phyloP scores from a whole-genome alignment of 2,329 filamentous ascomycete genomes.

The Teratosphaeria pseudoeucalypti region DNA sequence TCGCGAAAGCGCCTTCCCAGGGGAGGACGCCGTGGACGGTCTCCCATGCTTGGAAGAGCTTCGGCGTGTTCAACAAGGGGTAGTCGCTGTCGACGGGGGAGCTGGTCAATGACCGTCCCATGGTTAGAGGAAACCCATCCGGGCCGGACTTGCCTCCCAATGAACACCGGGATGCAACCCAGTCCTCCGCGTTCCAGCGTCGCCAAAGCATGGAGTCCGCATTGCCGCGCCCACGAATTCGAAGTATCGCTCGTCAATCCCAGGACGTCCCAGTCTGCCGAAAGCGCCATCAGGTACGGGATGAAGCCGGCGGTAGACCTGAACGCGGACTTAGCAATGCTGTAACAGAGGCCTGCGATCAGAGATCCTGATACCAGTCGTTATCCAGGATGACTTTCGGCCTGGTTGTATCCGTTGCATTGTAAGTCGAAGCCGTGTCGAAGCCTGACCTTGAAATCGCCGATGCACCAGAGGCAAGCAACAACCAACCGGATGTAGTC shows the following conservation, averaged over 20 bases:
- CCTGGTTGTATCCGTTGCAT: background rate
- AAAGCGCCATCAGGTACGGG: slow-evolving; percentile 35
- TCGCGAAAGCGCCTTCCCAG: slow-evolving; percentile 38
- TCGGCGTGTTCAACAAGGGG: slow-evolving; percentile 37
- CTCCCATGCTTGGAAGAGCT: slow-evolving; percentile 35
- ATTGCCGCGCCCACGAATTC: slow-evolving; percentile 38
- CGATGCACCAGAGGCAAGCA: background rate
- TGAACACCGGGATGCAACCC: slow-evolving; percentile 39
- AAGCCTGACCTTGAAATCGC: background rate
- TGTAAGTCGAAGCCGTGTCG: background rate
- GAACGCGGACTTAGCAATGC: slow-evolving; percentile 30
- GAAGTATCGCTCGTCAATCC: slow-evolving; percentile 33
- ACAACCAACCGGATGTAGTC: background rate
- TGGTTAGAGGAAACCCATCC: background rate
- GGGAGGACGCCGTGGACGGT: slow-evolving; percentile 34
- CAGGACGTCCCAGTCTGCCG: slow-evolving; percentile 36
- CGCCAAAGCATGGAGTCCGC: slow-evolving; percentile 37
- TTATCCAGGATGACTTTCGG: background rate
- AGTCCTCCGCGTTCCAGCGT: slow-evolving; percentile 38
- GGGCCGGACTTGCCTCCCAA: slow-evolving; percentile 21
- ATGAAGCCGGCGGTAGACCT: slow-evolving; percentile 41
- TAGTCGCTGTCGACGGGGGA: slow-evolving; percentile 26
- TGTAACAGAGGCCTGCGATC: no score
- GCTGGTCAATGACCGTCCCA: background rate
- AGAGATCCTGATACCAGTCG: background rate